Conservation (phyloP, 2,329 filamentous ascomycete species). For the Stagonosporopsis cucurbitacearum region DNA sequence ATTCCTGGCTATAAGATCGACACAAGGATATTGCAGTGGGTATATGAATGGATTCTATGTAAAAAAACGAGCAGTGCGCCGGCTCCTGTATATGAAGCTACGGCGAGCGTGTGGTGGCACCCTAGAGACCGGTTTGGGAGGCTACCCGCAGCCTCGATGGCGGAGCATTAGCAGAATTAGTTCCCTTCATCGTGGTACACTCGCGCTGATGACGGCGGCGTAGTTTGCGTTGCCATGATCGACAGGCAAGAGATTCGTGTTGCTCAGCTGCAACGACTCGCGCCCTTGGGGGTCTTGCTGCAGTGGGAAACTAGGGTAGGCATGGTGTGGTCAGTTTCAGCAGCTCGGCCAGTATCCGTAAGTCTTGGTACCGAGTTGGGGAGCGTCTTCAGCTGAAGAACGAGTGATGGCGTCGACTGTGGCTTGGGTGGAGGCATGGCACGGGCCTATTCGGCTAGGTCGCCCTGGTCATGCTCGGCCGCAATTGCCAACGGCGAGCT, state of each 20-base stretch:
- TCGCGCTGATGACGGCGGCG: slow-evolving; percentile 18
- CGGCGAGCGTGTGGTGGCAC: slow-evolving; percentile 8
- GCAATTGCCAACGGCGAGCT: slow-evolving; percentile 22
- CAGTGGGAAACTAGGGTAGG: slow-evolving; percentile 40
- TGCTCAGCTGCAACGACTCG: slow-evolving; percentile 44
- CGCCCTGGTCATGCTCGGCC: slow-evolving; percentile 23
- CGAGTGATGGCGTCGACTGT: slow-evolving; percentile 41
- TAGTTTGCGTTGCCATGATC: slow-evolving; percentile 31
- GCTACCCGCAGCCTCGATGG: slow-evolving; percentile 9
- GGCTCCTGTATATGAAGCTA: slow-evolving; percentile 18
- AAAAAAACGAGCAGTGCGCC: slow-evolving; percentile 21
- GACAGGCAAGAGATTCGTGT: slow-evolving; percentile 33
- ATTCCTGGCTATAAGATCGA: slow-evolving; percentile 35
- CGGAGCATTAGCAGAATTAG: slow-evolving; percentile 2
- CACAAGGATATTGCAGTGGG: slow-evolving; percentile 41
- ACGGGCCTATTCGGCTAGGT: slow-evolving; percentile 26
- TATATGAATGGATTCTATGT: slow-evolving; percentile 26
- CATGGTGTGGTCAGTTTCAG: slow-evolving; percentile 35
- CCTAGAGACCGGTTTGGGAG: slow-evolving; percentile 5
- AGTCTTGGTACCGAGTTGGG: slow-evolving; percentile 27
- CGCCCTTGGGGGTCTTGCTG: slow-evolving; percentile 43
- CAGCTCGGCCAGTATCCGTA: slow-evolving; percentile 30
- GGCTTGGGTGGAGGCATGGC: slow-evolving; percentile 28
- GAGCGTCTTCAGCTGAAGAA: slow-evolving; percentile 42
- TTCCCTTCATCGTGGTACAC: slow-evolving; percentile 10